Base-by-base conservation (phyloP, 768 basidiomycete species). In the Agaricus blazei region DNA sequence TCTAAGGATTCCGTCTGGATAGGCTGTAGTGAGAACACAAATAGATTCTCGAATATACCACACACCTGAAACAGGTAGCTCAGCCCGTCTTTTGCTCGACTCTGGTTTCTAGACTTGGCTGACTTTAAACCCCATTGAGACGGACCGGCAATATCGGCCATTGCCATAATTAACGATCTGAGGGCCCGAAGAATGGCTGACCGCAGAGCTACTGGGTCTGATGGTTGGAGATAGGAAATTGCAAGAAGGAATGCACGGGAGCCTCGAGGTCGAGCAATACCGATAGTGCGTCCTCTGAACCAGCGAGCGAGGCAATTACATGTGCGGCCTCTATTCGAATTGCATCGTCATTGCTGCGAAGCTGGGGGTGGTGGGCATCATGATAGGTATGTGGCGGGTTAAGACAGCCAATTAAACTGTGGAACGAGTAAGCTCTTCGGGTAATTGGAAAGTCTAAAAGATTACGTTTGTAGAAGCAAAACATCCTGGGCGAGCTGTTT, bases 261-360 rank as follows among this genome's bases (percentile, higher is more conserved):
- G 85, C 83, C 42, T 86, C 75, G 41, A 74, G 75, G 5, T 71
- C 73, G 3, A 90, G 75, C 4, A 91, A 70, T 3, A 77, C 77
- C 2, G 72, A 68, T 0, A 91, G 72, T 0, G 85, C 81, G 15
- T 78, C 77, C 24, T 82, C 78, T 0, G 88, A 85, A 23, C 88
- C 85, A 0, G 88, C 79, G 11, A 92, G 72, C 0, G 90, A 91
- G 0, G 87, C 79, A 14, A 91, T 73, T 37, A 91, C 77, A 60
- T 90, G 85, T 0, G 88, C 86, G 0, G 90, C 85, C 63, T 91
- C 88, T 47, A 83, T 76, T 9, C 86, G 78, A 34, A 87, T 31
- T 4, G 41, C 68, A 7, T 82, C 80, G 11, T 80, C 78, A 37
- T 73, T 70, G 0, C 58, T 37, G 72, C 70, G 28, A 41, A 36